phyloP scores from a whole-genome alignment of 257 asterid species.

The Rauvolfia tetraphylla region DNA sequence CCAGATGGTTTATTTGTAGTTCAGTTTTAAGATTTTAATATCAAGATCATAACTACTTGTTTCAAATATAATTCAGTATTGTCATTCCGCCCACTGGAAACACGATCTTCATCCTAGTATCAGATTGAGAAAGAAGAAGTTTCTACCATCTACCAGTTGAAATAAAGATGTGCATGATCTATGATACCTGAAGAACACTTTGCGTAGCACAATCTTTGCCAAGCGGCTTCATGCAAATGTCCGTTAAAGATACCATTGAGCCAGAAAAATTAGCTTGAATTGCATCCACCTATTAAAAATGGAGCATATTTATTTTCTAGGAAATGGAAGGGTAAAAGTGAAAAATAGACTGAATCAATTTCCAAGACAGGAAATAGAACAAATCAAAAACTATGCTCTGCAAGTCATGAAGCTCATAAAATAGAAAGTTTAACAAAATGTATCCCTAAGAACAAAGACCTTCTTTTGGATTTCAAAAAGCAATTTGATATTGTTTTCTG shows the following conservation, averaged over 20 bases:
- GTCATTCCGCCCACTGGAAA: neutral
- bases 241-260: slow-evolving; percentile 73
- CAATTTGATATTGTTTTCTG: slow-evolving; percentile 83
- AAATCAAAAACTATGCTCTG: neutral
- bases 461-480: slow-evolving; percentile 83
- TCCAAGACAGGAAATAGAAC: neutral
- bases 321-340: slow-evolving; percentile 1
- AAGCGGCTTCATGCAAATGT: slow-evolving; percentile 98
- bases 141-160: neutral
- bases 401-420: neutral
- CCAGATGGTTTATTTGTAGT: neutral
- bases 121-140: neutral
- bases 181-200: slow-evolving; percentile 86
- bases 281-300: slow-evolving; percentile 75
- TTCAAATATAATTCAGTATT: neutral
- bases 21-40: neutral
- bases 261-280: slow-evolving; percentile 84
- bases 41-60: neutral
- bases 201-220: slow-evolving; percentile 98
- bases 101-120: neutral
- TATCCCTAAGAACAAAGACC: slow-evolving; percentile 62
- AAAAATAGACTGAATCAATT: neutral
- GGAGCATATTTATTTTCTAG: slow-evolving; percentile 17
- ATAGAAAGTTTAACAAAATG: neutral
- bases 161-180: neutral